Percentiles rank a stretch among this genome's conserved stretches.
Conservation (phyloP, 192 early-diverging fungal species). For the Coemansia erecta region DNA sequence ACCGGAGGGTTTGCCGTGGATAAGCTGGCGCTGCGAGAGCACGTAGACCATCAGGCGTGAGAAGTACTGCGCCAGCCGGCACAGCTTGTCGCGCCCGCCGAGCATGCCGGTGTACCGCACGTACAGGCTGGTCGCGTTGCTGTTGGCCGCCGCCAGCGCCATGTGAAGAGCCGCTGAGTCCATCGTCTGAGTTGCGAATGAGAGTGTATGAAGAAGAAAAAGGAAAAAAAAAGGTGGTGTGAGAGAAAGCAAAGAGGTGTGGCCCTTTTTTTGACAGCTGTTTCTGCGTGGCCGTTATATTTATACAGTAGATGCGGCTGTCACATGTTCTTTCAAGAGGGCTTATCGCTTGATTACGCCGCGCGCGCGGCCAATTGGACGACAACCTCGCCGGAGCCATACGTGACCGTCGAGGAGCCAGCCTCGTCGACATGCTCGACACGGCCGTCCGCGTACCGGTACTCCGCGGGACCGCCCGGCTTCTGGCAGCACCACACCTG, state of each 20-base stretch:
- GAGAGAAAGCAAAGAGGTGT: conserved; percentile 4
- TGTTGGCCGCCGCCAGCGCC: conserved; percentile 19
- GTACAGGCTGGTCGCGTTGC: conserved; percentile 26
- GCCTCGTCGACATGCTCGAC: conserved; percentile 7
- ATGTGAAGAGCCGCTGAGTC: not conserved
- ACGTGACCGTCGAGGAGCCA: conserved; percentile 5
- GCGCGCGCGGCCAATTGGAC: not conserved
- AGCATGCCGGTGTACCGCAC: conserved; percentile 63
- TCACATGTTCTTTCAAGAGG: too few relatives aligned
- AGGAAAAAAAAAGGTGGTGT: not conserved
- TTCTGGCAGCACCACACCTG: conserved; percentile 44
- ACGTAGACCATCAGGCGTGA: conserved; percentile 71
- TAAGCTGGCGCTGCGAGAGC: conserved; percentile 14
- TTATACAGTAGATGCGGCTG: too few relatives aligned
- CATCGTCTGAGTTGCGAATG: not conserved
- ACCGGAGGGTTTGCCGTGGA: conserved; percentile 14
- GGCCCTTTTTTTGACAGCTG: too few relatives aligned
- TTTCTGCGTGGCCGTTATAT: too few relatives aligned
- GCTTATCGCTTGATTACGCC: not conserved
- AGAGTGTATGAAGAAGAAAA: not conserved
- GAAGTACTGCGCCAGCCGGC: conserved; percentile 84
- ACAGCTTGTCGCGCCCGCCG: conserved; percentile 73
- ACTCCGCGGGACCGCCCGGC: not conserved
- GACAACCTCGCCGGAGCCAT: conserved; percentile 14
- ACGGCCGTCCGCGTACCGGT: conserved; percentile 29